These are phyloP conservation scores for Ceratobasidium sp. DNA, from an alignment of 1,284 basidiomycete species.

Conservation along the genomic window DNA sequence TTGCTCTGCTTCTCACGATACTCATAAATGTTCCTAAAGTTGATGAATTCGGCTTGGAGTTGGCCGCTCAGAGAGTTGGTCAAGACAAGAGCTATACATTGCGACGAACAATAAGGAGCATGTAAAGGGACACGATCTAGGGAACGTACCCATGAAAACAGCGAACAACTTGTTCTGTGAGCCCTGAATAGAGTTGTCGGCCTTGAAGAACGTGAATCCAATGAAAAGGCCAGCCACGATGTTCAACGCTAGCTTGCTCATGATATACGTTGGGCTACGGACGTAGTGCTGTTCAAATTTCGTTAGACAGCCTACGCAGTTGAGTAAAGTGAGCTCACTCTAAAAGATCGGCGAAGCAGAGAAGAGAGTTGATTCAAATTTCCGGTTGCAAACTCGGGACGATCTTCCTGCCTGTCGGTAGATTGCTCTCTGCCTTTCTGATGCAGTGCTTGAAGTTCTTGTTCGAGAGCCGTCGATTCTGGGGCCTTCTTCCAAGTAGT, in stretches of 20 bases:
- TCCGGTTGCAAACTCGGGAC: slow-evolving; percentile 62
- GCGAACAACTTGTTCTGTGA: slow-evolving; percentile 84
- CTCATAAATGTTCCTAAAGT: slow-evolving; percentile 67
- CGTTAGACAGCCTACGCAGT: neutral
- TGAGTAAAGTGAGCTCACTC: slow-evolving; percentile 41
- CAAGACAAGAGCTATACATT: slow-evolving; percentile 57
- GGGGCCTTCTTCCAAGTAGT: slow-evolving; percentile 27
- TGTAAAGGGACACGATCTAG: neutral
- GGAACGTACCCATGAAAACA: slow-evolving; percentile 54
- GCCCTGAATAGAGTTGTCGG: slow-evolving; percentile 70
- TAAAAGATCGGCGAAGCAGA: slow-evolving; percentile 61
- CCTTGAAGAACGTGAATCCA: slow-evolving; percentile 74
- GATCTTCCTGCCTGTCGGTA: slow-evolving; percentile 43
- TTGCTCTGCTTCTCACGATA: slow-evolving; percentile 75
- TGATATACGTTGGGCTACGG: slow-evolving; percentile 75
- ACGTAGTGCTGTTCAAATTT: slow-evolving; percentile 54
- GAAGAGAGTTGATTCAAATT: slow-evolving; percentile 60
- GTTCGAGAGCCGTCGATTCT: slow-evolving; percentile 33
- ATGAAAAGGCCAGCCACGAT: slow-evolving; percentile 63
- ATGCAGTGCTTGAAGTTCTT: slow-evolving; percentile 25
- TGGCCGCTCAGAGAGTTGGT: slow-evolving; percentile 60
- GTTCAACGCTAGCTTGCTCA: slow-evolving; percentile 67
- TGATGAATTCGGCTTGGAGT: slow-evolving; percentile 57
- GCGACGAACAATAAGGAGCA: no score
- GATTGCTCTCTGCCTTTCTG: neutral